Base-by-base conservation (phyloP, 345 rosid species). In the Euclidium syriacum region DNA sequence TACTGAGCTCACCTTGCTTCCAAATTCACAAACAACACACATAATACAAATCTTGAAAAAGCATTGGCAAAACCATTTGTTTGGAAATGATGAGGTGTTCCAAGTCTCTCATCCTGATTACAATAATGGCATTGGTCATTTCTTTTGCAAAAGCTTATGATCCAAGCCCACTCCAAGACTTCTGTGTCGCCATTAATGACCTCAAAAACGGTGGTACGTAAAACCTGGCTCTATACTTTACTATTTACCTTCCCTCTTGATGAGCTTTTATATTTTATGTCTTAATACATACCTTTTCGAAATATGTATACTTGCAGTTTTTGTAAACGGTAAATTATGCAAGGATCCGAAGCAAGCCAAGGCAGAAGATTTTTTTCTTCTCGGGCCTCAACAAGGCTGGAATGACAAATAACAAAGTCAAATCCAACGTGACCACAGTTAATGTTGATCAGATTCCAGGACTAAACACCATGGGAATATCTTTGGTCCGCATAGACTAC, bases 401-500 rank as follows among this genome's bases (percentile, higher is more conserved):
- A 39, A 20, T 3, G 52, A 67, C 72, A 0, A 2, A 67, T 6
- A 67, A 67, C 16, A n/a, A 49, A 4, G 72, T 67, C 41, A 48
- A 41, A 20, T 67, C 72, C 41, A 67, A 67, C 25, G 72, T 67
- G 7, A 75, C 77, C 0, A 22, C 70, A 0, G 79, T 72, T 6
- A 54, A 29, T 3, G 79, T 68, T 0, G 64, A 59, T 2, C 70
- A 73, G 4, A 56, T 79, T 39, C 64, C 72, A 2, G 83, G 78
- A 16, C 64, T 79, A 6, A 79, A 73, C 64, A 78, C 77, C 5
- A 38, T 75, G 22, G 82, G 82, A 14, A 68, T 64, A 16, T 78
- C 79, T 4, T 36, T 68, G 20, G 72, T 67, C 6, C 72, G 72
- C 10, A 67, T 67, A 56, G 72, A 67, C 57, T 67, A 55, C 25